Conservation (phyloP, 2,329 filamentous ascomycete species). For the Aaosphaeria pasadenensis region DNA sequence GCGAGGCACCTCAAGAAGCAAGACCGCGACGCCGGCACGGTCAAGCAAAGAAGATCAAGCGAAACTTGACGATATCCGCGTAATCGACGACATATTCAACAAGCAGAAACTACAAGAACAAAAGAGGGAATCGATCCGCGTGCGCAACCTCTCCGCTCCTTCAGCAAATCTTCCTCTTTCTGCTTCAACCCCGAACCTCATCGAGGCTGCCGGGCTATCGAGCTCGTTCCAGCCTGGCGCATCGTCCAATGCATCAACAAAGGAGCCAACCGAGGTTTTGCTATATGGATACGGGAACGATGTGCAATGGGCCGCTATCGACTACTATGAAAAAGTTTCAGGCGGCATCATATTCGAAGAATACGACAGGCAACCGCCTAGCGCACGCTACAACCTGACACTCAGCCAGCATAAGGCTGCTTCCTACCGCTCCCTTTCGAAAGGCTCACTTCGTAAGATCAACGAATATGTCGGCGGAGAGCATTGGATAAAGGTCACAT, state of each 20-base stretch:
- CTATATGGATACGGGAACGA: conserved; percentile 76
- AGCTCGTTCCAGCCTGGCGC: conserved; percentile 24
- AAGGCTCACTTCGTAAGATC: conserved; percentile 73
- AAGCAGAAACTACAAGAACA: conserved; percentile 28
- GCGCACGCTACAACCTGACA: conserved; percentile 68
- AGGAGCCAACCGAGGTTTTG: conserved; percentile 73
- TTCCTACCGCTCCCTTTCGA: conserved; percentile 64
- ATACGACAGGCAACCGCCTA: conserved; percentile 81
- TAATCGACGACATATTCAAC: conserved; percentile 48
- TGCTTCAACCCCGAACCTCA: conserved; percentile 30
- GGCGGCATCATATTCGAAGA: conserved; percentile 83
- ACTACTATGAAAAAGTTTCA: conserved; percentile 83
- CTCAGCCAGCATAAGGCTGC: conserved; percentile 71
- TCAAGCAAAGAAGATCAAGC: conserved; percentile 51
- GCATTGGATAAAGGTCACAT: conserved; percentile 75
- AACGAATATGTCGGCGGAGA: conserved; percentile 78
- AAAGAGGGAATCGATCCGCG: conserved; percentile 23
- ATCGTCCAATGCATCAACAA: conserved; percentile 39
- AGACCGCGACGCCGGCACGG: conserved; percentile 58
- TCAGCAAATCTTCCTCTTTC: conserved; percentile 22
- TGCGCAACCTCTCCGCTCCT: conserved; percentile 15
- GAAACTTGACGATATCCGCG: conserved; percentile 42
- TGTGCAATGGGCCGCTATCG: conserved; percentile 76
- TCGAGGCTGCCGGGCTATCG: conserved; percentile 24
- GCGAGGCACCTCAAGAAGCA: conserved; percentile 48